A percentile compares a stretch with the other conserved stretches of the same genome.
These are phyloP conservation scores for Pestalotiopsis sp. DNA, from an alignment of 2,329 filamentous ascomycete species.

Conservation along the genomic window DNA sequence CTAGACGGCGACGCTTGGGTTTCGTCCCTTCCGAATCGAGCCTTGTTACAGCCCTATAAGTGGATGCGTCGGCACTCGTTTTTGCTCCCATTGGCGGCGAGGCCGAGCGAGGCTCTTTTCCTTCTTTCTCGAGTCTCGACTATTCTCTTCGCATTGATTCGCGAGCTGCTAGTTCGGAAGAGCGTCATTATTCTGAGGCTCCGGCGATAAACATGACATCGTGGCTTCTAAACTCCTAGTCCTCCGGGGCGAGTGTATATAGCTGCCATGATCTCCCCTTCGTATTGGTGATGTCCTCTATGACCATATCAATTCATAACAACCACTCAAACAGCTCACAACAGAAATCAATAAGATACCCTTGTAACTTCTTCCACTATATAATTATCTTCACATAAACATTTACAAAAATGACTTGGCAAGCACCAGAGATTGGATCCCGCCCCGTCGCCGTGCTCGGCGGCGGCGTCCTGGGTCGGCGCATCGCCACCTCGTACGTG, in stretches of 20 bases:
- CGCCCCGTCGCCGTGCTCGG: conserved; percentile 8
- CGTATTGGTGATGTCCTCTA: neutral
- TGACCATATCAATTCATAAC: neutral
- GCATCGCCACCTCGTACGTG: conserved; percentile 5
- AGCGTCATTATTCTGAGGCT: neutral
- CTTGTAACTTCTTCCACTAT: neutral
- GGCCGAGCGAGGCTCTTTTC: neutral
- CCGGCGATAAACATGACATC: neutral
- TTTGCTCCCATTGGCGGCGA: neutral
- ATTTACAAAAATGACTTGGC: conserved; percentile 1
- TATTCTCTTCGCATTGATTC: neutral
- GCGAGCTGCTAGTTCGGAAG: neutral
- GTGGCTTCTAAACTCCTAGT: neutral
- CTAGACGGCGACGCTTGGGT: neutral
- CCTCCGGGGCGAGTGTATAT: neutral
- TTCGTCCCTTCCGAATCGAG: neutral
- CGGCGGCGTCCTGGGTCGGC: conserved; percentile 8
- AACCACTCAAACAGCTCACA: neutral
- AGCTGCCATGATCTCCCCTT: neutral
- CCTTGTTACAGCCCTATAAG: conserved; percentile 7
- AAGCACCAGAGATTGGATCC: conserved; percentile 1
- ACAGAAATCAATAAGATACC: neutral
- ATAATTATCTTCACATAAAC: too few relatives aligned
- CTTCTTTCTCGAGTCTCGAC: neutral
- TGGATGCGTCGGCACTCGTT: neutral